Base-by-base conservation (phyloP, 495 filamentous ascomycete genomes). In the Xylaria telfairii region DNA sequence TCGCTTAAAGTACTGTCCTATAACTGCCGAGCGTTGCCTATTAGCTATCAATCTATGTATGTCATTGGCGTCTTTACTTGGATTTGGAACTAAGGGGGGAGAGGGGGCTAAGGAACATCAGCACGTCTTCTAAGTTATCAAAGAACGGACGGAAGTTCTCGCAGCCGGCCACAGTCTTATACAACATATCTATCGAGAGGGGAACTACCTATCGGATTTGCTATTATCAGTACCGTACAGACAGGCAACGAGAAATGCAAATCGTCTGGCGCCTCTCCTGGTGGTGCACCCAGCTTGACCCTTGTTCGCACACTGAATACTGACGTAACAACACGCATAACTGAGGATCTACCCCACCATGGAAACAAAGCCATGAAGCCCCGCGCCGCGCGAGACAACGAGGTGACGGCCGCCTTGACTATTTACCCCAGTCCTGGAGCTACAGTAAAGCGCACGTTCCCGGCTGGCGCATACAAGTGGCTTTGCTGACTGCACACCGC, bases 401-500 rank as follows among this genome's bases (percentile, higher is more conserved):
- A 37, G 10, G 37, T 10, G 30, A 3, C 4, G 6, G 30, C 24
- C 32, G 34, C 37, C 59, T 62, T n/a, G 59, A 41, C 30, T 28
- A 26, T 54, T 41, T 44, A 53, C 47, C 19, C 63, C 64, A 54
- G 54, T 19, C 15, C 19, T 53, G 34, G 32, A 54, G 67, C 37
- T 53, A 69, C 67, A 69, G 67, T 69, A 69, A 63, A 53, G 24
- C 46, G 24, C 57, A 61, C 32, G 17, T 39, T 41, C 32, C 67
- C 46, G 67, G 57, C 67, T 63, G 56, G 67, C 67, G 10, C 46
- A 26, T 28, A 61, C 44, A 21, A 21, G 39, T 54, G 51, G 53
- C 51, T 54, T 15, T 62, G 67, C 57, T 63, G 67, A 69, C 57
- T 61, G 67, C 57, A 65, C 47, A 65, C 68, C 61, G 68, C 57